Evolutionary conservation across 495 filamentous ascomycete species (phyloP).

Genomic region (Chaetomium cochliodes): DNA sequence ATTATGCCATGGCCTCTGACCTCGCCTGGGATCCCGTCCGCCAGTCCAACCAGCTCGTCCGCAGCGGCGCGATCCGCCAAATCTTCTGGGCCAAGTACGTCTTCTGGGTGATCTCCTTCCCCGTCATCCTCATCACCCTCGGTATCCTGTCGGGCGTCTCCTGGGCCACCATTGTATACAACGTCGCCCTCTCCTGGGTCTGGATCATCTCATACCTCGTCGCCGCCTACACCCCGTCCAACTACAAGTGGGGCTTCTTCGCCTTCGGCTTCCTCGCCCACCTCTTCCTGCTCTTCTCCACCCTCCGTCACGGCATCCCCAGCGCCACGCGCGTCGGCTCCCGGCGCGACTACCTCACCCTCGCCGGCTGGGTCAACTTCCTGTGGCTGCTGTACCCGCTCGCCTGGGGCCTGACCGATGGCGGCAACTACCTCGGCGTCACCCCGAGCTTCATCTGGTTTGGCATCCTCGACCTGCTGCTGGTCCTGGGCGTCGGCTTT

Average conservation of each 20-base stretch:
- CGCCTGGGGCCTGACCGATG: constrained; percentile 48
- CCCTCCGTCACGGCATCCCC: constrained; percentile 29
- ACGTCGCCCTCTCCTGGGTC: constrained; percentile 45
- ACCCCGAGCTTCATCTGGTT: constrained; percentile 46
- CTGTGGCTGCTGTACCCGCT: constrained; percentile 53
- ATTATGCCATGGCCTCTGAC: constrained; percentile 48
- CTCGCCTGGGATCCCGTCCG: constrained; percentile 39
- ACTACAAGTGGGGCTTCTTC: constrained; percentile 56
- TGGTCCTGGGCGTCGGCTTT: constrained; percentile 39
- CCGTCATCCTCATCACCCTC: constrained; percentile 41
- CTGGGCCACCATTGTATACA: constrained; percentile 49
- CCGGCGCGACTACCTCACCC: constrained; percentile 41
- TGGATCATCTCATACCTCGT: constrained; percentile 49
- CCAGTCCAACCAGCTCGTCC: constrained; percentile 36
- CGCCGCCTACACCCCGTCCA: constrained; percentile 43
- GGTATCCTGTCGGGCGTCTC: constrained; percentile 46
- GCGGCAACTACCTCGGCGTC: constrained; percentile 47
- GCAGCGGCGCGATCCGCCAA: constrained; percentile 38
- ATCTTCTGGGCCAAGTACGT: constrained; percentile 55
- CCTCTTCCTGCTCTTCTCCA: constrained; percentile 38
- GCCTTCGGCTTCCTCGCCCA: constrained; percentile 44
- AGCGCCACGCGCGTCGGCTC: constrained; percentile 42
- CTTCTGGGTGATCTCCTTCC: constrained; percentile 51
- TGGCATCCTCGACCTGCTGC: constrained; percentile 46
- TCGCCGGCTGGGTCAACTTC: constrained; percentile 45